Evolutionary conservation across 2,329 filamentous ascomycete genomes (phyloP), one percentile per base, ranked within the genome.

Genomic region (Hymenoscyphus infarciens): DNA sequence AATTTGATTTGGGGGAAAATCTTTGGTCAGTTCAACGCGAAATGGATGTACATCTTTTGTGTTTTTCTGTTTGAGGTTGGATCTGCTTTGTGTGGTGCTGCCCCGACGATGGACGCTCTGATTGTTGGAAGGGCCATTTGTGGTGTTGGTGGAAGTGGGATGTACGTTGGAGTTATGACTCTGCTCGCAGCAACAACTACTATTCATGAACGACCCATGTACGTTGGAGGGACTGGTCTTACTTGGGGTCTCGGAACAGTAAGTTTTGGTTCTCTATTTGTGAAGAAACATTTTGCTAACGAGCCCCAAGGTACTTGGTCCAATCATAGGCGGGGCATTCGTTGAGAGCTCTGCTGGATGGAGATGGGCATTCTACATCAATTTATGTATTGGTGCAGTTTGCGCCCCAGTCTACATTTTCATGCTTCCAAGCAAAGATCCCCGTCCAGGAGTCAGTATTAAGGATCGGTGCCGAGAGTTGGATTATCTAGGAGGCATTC

Each of bases 281-380:
- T 3, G 11, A 11, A n/a, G n/a, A 15, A 16, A 22, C 1, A 49
- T 7, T 16, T 49, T 19, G 42, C 42, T 49, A 49, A 49, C 11
- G 3, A 22, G 2, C 3, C 19, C 22, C 42, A n/a, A 49, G 42
- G 75, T 81, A 4, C 69, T 82, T 1, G 81, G 81, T 0, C 81
- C 80, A 0, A 73, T 82, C 11, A 71, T 82, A 13, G 80, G 80
- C 16, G 80, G 80, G 19, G 78, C 76, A 0, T 81, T 83, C 52
- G 73, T 73, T 5, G 76, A 77, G 29, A 58, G 33, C 27, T 63
- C 72, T 0, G 79, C 75, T 0, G 77, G 75, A 0, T 83, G 80
- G 81, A 65, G 81, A 53, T 81, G 77, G 76, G 74, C 74, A 0
- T 82, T 82, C 62, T 87, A 87, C 67, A 80, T 87, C 74, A 87